Evolutionary conservation across 2,329 filamentous ascomycete species (phyloP).

Genomic region (Pleomassaria siparia): DNA sequence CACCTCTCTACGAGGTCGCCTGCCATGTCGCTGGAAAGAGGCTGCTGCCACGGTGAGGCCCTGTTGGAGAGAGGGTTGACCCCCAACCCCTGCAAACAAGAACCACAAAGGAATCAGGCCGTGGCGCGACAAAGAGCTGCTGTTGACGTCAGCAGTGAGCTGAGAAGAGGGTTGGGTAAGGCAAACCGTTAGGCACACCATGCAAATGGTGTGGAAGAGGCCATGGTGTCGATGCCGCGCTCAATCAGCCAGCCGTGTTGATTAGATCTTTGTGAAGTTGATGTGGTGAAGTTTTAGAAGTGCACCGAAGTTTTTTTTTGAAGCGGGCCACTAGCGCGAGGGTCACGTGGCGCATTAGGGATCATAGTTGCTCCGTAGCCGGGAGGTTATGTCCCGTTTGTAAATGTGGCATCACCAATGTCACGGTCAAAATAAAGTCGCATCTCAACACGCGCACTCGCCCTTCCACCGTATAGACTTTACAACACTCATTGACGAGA

Average conservation of each 20-base stretch:
- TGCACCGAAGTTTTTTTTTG: not conserved
- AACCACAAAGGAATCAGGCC: constrained; percentile 3
- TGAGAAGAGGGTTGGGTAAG: constrained; percentile 9
- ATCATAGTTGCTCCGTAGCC: not conserved
- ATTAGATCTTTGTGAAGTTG: not conserved
- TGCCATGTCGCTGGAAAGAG: constrained; percentile 11
- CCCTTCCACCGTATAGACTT: not conserved
- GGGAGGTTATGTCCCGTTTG: not conserved
- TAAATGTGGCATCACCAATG: constrained; percentile 8
- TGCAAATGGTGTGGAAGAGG: constrained; percentile 1
- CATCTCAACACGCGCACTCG: not conserved
- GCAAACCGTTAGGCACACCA: constrained; percentile 4
- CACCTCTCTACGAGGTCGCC: constrained; percentile 8
- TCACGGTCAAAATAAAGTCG: not conserved
- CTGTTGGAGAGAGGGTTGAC: not conserved
- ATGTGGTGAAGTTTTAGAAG: not conserved
- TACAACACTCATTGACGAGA: not conserved
- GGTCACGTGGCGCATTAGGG: not conserved
- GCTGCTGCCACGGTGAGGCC: constrained; percentile 10
- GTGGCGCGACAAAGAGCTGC: constrained; percentile 15
- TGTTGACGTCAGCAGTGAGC: constrained; percentile 21
- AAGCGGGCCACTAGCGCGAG: not conserved
- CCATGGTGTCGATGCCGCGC: not conserved
- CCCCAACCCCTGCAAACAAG: not conserved
- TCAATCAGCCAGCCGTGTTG: not conserved